Evolutionary conservation across 441 rosid species (phyloP), one percentile per base, ranked within the genome.

Genomic region (Aquilaria agallochum): DNA sequence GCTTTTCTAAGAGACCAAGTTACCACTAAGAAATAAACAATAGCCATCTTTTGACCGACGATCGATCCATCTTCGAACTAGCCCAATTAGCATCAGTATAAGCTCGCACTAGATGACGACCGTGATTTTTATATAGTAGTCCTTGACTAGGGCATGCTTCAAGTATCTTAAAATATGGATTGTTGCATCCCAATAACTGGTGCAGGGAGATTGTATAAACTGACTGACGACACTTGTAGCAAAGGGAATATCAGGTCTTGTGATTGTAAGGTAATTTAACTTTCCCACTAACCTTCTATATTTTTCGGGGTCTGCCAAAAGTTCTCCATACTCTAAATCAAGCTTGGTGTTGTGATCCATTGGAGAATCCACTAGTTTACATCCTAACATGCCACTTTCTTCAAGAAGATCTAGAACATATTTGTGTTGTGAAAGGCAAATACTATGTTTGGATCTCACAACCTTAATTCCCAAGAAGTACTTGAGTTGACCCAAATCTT

Each of bases 1-100:
- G 2, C 14, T 58, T 58, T 58, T 58, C 13, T 32, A 58, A 40
- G 62, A 58, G 11, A 58, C 50, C 44, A 45, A 40, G 44, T n/a
- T 36, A 40, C 48, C 31, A 42, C 62, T 11, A 58, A 58, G 6
- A 7, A 36, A 40, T 1, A 58, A 13, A 42, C 48, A 44, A 15
- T 45, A 58, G 10, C 50, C 12, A 3, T n/a, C n/a, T n/a, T n/a
- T n/a, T n/a, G 57, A 54, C 6, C 1, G 31, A 10, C 57, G 33
- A 27, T n/a, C 57, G 33, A 27, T n/a, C 57, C 9, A 5, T 5
- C 27, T n/a, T 11, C 3, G 15, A 10, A 2, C 27, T 5, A 54
- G 31, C 31, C 31, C 15, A 31, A 54, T n/a, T 20, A 14, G 15
- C 15, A 54, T 54, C 27, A 1, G 8, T 54, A 14, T 54, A n/a